Percentiles rank a stretch among this genome's conserved stretches.
phyloP scores from a whole-genome alignment of 208 protist species.

The Trypanosomatidae sp. region DNA sequence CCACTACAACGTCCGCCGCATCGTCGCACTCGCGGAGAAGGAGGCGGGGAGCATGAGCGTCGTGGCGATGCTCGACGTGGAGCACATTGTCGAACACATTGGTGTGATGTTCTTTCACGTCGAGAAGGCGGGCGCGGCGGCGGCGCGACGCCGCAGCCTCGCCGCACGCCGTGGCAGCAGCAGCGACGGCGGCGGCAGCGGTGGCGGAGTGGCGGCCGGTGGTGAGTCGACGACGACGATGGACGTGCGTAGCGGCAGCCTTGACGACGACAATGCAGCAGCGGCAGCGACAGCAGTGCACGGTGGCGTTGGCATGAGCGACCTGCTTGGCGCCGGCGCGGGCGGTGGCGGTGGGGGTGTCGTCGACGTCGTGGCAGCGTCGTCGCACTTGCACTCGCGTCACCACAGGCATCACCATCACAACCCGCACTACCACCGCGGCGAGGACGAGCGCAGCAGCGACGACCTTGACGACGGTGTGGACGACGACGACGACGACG shows the following conservation, averaged over 20 bases:
- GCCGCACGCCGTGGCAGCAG: neutral
- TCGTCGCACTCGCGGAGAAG: conserved; percentile 60
- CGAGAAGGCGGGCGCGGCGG: conserved; percentile 18
- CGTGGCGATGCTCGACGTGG: conserved; percentile 62
- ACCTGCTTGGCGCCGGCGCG: too few species aligned
- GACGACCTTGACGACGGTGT: conserved; percentile 13
- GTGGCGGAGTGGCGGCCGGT: too few species aligned
- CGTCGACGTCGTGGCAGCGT: too few species aligned
- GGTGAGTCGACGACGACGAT: too few species aligned
- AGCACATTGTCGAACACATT: conserved; percentile 76
- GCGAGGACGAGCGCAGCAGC: conserved; percentile 5
- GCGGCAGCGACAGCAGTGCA: too few species aligned
- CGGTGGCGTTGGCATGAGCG: too few species aligned
- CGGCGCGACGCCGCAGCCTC: neutral
- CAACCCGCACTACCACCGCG: conserved; percentile 2
- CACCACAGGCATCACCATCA: too few species aligned
- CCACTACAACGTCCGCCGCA: conserved; percentile 29
- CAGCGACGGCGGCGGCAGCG: too few species aligned
- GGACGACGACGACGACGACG: conserved; percentile 5
- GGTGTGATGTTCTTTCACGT: conserved; percentile 69
- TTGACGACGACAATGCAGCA: too few species aligned
- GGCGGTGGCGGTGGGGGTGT: too few species aligned
- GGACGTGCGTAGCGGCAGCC: too few species aligned
- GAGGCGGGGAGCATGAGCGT: conserved; percentile 40
- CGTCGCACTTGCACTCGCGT: too few species aligned